Evolutionary conservation across 1,139 yeast species (phyloP).

Genomic region (Debaryomyces udenii): DNA sequence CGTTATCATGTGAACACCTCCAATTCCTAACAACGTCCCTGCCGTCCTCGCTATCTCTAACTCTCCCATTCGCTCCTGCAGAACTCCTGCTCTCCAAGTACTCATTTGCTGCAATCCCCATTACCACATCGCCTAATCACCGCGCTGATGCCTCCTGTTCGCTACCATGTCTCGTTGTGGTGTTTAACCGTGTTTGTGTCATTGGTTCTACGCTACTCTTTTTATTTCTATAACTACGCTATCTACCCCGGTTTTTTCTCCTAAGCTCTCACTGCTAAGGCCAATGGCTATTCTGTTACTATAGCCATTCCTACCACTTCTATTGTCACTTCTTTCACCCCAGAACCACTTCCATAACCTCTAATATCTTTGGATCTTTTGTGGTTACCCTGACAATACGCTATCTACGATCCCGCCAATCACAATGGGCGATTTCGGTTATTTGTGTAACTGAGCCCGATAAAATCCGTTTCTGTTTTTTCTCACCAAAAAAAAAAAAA

Average conservation of each 20-base stretch:
- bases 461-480: constrained; percentile 10
- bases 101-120: too few species aligned
- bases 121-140: too few species aligned
- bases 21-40: too few species aligned
- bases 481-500: constrained; percentile 4
- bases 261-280: too few species aligned
- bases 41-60: too few species aligned
- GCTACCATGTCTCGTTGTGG: too few species aligned
- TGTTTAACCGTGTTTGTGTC: constrained; percentile 6
- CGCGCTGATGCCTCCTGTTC: too few species aligned
- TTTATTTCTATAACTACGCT: too few species aligned
- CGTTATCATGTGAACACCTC: constrained; percentile 1
- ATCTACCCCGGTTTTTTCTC: too few species aligned
- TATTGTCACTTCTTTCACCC: background rate
- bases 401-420: constrained; percentile 4
- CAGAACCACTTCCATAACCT: background rate
- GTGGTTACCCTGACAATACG: constrained; percentile 11
- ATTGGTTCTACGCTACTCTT: constrained; percentile 1
- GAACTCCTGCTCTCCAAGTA: too few species aligned
- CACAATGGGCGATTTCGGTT: constrained; percentile 2
- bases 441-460: constrained; percentile 10
- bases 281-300: too few species aligned
- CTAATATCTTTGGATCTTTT: background rate
- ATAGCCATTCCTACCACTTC: background rate
- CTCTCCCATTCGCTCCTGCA: too few species aligned